Conservation (phyloP, 2,329 filamentous ascomycete species). For the Fusarium nematophilum region DNA sequence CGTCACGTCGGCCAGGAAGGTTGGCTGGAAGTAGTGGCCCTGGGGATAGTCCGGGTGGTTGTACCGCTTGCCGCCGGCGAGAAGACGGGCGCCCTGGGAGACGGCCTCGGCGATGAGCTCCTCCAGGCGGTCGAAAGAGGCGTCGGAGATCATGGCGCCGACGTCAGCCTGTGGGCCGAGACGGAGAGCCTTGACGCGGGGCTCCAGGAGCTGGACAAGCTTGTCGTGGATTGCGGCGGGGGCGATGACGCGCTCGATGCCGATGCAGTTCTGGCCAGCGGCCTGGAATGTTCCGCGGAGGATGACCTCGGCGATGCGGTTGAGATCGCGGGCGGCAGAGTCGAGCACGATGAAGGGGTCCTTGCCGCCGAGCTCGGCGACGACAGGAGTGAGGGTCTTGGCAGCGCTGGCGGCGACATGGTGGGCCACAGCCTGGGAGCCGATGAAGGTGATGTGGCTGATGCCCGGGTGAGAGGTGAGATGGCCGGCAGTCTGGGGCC, state of each 20-base stretch:
- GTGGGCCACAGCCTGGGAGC: constrained; percentile 86
- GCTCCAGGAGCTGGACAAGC: constrained; percentile 76
- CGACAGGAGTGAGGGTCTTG: constrained; percentile 85
- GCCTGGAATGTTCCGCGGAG: constrained; percentile 96
- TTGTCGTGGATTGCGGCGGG: constrained; percentile 79
- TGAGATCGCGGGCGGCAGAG: constrained; percentile 73
- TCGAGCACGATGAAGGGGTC: constrained; percentile 92
- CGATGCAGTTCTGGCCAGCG: constrained; percentile 96
- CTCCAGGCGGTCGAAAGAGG: constrained; percentile 81
- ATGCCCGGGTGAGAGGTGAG: constrained; percentile 88
- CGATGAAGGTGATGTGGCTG: constrained; percentile 95
- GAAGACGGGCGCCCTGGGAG: constrained; percentile 78
- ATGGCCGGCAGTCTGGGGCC: constrained; percentile 83
- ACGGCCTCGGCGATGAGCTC: constrained; percentile 82
- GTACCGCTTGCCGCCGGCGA: constrained; percentile 81
- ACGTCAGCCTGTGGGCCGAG: constrained; percentile 84
- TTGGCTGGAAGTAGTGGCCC: constrained; percentile 94
- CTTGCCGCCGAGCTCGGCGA: constrained; percentile 94
- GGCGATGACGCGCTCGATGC: constrained; percentile 92
- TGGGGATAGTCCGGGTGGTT: constrained; percentile 77
- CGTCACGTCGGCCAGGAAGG: constrained; percentile 90
- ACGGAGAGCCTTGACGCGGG: constrained; percentile 79
- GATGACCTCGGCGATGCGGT: constrained; percentile 81
- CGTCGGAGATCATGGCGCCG: constrained; percentile 88
- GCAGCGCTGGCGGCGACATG: constrained; percentile 89